phyloP scores from a whole-genome alignment of 208 protist genomes.

The Wallacemonas rigidus region DNA sequence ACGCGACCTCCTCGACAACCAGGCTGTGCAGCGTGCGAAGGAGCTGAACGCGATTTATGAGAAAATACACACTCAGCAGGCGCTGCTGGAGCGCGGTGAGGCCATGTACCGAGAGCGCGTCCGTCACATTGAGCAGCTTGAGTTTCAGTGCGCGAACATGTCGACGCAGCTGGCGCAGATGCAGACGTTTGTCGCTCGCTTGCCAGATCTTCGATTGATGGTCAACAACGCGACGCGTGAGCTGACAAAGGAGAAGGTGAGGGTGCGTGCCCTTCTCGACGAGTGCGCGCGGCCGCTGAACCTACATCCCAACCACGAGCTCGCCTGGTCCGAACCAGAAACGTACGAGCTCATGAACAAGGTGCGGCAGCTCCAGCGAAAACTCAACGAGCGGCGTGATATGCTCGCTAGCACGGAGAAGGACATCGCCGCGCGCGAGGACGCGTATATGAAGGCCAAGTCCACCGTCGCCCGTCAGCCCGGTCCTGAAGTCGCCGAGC shows the following conservation, averaged over 20 bases:
- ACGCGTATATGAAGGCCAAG: slow-evolving; percentile 94
- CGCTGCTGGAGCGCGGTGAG: slow-evolving; percentile 93
- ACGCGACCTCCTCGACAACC: slow-evolving; percentile 91
- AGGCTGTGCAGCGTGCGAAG: slow-evolving; percentile 95
- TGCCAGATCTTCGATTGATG: slow-evolving; percentile 66
- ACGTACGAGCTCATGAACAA: slow-evolving; percentile 94
- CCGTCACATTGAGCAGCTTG: slow-evolving; percentile 59
- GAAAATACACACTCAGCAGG: slow-evolving; percentile 95
- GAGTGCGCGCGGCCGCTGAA: slow-evolving; percentile 97
- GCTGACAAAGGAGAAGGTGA: slow-evolving; percentile 71
- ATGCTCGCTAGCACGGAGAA: slow-evolving; percentile 93
- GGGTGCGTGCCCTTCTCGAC: slow-evolving; percentile 91
- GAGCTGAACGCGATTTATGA: slow-evolving; percentile 96
- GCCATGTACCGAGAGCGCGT: slow-evolving; percentile 91
- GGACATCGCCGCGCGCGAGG: slow-evolving; percentile 90
- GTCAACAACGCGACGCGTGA: slow-evolving; percentile 71
- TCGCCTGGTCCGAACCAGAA: slow-evolving; percentile 95
- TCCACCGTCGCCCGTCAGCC: slow-evolving; percentile 93
- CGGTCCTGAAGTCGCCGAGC: slow-evolving; percentile 95
- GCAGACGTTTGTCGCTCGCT: slow-evolving; percentile 40
- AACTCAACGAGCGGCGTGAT: slow-evolving; percentile 94
- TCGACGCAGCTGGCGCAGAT: slow-evolving; percentile 54
- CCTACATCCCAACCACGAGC: slow-evolving; percentile 95
- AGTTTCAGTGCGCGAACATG: slow-evolving; percentile 55
- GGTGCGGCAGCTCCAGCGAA: slow-evolving; percentile 95